Evolutionary conservation across 805 yeast genomes (phyloP).

Genomic region (Brettanomyces bruxellensis): DNA sequence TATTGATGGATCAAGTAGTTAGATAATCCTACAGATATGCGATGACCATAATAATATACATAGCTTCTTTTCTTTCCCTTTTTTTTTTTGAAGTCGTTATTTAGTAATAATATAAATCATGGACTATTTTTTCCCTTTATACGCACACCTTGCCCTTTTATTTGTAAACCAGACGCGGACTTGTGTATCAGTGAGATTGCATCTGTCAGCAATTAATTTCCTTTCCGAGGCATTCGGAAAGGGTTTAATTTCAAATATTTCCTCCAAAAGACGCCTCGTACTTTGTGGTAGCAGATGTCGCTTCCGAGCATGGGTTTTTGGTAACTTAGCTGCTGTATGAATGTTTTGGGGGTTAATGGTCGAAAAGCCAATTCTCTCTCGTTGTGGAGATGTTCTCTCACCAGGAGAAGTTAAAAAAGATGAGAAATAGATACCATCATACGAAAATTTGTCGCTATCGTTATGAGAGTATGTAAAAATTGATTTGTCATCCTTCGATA

Average conservation of each 20-base stretch:
- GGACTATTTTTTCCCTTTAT: too few relatives aligned
- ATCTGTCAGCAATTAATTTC: background rate
- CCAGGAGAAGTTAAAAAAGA: background rate
- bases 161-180: background rate
- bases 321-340: background rate
- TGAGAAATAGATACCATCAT: background rate
- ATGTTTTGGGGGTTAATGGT: background rate
- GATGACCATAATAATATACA: too few relatives aligned
- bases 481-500: background rate
- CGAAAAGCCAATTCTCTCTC: background rate
- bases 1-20: too few relatives aligned
- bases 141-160: background rate
- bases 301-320: background rate
- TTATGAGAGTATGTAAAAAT: background rate
- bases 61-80: too few relatives aligned
- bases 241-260: background rate
- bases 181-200: background rate
- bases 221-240: background rate
- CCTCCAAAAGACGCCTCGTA: background rate
- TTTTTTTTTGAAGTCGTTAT: too few relatives aligned
- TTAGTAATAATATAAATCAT: too few relatives aligned
- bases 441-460: background rate
- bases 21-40: too few relatives aligned
- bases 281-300: background rate
- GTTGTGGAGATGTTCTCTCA: background rate